A percentile compares a stretch with the other conserved stretches of the same genome.
phyloP scores from a whole-genome alignment of 2,329 filamentous ascomycete genomes.

The Epichloe hybrida region DNA sequence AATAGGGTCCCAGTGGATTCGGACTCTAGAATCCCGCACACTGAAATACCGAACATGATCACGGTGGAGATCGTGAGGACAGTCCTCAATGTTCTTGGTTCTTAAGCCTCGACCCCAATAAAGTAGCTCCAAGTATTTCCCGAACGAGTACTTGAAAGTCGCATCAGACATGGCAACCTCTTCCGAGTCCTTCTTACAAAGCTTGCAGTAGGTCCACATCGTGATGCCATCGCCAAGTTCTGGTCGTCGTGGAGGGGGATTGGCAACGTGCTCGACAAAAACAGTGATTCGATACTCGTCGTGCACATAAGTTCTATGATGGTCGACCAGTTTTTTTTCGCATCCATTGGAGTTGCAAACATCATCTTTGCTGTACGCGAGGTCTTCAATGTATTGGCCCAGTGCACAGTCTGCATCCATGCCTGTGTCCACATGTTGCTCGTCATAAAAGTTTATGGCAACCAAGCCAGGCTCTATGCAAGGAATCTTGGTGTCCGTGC shows the following conservation, averaged over 20 bases:
- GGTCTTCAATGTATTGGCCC: conserved; percentile 87
- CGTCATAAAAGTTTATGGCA: conserved; percentile 85
- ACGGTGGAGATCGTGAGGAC: conserved; percentile 81
- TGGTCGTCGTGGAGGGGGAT: conserved; percentile 23
- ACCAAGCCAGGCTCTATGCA: conserved; percentile 86
- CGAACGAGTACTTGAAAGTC: conserved; percentile 97
- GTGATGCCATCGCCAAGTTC: conserved; percentile 54
- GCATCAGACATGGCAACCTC: conserved; percentile 83
- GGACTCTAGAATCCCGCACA: conserved; percentile 68
- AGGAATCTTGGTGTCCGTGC: conserved; percentile 83
- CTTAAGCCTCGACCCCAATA: conserved; percentile 86
- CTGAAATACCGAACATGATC: conserved; percentile 92
- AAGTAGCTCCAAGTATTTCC: conserved; percentile 92
- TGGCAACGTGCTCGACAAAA: conserved; percentile 54
- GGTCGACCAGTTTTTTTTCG: conserved; percentile 80
- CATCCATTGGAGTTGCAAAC: conserved; percentile 74
- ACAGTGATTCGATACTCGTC: conserved; percentile 88
- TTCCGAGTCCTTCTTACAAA: conserved; percentile 81
- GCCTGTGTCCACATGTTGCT: conserved; percentile 61
- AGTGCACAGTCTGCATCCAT: conserved; percentile 81
- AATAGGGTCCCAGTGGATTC: conserved; percentile 86
- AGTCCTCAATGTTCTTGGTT: conserved; percentile 54
- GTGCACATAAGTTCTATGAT: conserved; percentile 94
- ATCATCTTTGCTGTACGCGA: conserved; percentile 64
- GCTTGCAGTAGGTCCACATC: conserved; percentile 96